Evolutionary conservation across 2,329 filamentous ascomycete species (phyloP), one percentile per base, ranked within the genome.

Genomic region (Fusarium decemcellulare): DNA sequence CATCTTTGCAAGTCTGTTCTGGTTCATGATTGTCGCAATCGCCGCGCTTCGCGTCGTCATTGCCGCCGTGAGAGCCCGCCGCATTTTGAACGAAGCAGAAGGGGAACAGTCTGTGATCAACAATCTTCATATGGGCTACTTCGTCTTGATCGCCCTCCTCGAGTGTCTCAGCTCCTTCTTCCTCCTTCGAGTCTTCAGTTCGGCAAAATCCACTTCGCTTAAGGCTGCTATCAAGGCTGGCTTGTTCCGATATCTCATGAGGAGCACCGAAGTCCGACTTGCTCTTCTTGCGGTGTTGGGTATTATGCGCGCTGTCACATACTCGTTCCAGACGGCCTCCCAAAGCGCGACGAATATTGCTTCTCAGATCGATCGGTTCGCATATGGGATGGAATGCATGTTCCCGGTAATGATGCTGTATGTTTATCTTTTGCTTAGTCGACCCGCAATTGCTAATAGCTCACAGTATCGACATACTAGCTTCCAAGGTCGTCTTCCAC

Each of bases 11-110:
- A 75, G 76, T 5, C 81, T 90, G 6, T 87, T 90, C 68, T 90
- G 88, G 66, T 84, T 83, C 5, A 87, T 91, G 65, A 78, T 91
- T 37, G 78, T 84, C 2, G 78, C 87, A 10, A 86, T 89, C 39
- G 74, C 78, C 2, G 76, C 83, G 0, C 82, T 90, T 40, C 84
- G 88, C 47, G 72, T 84, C 10, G 66, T 73, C 14, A 82, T 84
- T 42, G 72, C 79, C 12, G 68, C 75, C 5, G 70, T 74, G 1
- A 72, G 82, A 29, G 72, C 76, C 4, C 70, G 67, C 8, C 74
- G 74, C 39, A 77, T 82, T 9, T 15, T 80, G 2, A 63, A 68
- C 8, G 71, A 62, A 2, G 64, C 68, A 9, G 53, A 68, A 2
- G 61, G 56, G 2, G 64, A 76, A 1, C 81, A 81, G 30, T 55